Evolutionary conservation across 352 stramenopile genomes (phyloP).

Genomic region (Pythium phragmitis): DNA sequence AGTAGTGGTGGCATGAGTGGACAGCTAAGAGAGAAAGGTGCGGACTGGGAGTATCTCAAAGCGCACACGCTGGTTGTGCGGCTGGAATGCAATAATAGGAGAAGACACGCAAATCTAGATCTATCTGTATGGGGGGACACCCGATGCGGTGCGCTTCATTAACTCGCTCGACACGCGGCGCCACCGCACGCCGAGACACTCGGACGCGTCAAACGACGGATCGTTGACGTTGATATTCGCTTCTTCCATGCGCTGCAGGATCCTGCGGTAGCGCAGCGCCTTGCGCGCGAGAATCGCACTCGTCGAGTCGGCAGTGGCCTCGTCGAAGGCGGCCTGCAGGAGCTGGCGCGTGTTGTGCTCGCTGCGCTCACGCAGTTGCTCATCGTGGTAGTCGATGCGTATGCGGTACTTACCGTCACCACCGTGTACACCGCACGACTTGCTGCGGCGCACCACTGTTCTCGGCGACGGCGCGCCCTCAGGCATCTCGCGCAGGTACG

Average conservation of each 20-base stretch:
- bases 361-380: conserved; percentile 24
- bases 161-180: conserved; percentile 19
- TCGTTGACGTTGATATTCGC: conserved; percentile 28
- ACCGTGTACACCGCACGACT: conserved; percentile 22
- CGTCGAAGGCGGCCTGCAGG: conserved; percentile 21
- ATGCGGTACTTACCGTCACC: conserved; percentile 5
- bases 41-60: too few relatives aligned
- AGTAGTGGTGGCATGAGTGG: too few relatives aligned
- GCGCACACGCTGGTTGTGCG: too few relatives aligned
- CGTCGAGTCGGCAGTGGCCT: conserved; percentile 14
- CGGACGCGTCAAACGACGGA: conserved; percentile 26
- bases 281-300: conserved; percentile 29
- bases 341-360: conserved; percentile 27
- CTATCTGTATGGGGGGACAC: too few relatives aligned
- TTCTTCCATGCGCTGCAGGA: conserved; percentile 30
- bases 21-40: too few relatives aligned
- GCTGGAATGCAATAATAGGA: too few relatives aligned
- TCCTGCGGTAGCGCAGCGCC: conserved; percentile 32
- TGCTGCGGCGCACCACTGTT: conserved; percentile 16
- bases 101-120: too few relatives aligned
- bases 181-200: conserved; percentile 31
- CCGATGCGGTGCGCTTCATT: background rate
- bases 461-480: conserved; percentile 6
- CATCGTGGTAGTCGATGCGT: conserved; percentile 23
- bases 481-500: conserved; percentile 23